phyloP scores from a whole-genome alignment of 148 eudicot species.

The Amaranthus palmeri region DNA sequence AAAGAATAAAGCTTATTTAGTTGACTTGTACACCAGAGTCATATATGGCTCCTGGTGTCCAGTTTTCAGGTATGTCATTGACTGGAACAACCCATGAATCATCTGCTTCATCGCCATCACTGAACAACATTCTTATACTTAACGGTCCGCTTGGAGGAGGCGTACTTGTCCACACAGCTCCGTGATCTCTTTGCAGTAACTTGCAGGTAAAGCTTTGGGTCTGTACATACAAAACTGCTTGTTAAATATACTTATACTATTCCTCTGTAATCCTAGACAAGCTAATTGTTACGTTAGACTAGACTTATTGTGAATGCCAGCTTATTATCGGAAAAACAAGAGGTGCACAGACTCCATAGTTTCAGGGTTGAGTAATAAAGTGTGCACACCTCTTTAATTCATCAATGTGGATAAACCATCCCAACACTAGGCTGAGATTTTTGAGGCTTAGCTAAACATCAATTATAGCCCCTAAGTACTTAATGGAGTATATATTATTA shows the following conservation, averaged over 20 bases:
- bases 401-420: too few species aligned
- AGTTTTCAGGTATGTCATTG: conserved; percentile 53
- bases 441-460: too few species aligned
- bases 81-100: conserved; percentile 63
- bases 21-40: conserved; percentile 76
- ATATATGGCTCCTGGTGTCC: conserved; percentile 63
- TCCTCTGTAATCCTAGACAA: not conserved
- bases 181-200: conserved; percentile 58
- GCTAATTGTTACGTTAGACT: not conserved
- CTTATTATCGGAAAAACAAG: too few species aligned
- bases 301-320: too few species aligned
- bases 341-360: too few species aligned
- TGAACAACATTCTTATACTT: conserved; percentile 61
- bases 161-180: conserved; percentile 73
- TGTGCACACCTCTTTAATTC: too few species aligned
- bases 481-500: too few species aligned
- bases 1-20: conserved; percentile 16
- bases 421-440: too few species aligned
- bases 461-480: too few species aligned
- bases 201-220: conserved; percentile 56
- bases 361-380: too few species aligned
- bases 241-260: not conserved
- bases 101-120: conserved; percentile 53
- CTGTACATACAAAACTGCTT: conserved; percentile 31
- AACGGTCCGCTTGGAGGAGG: conserved; percentile 65